Conservation (phyloP, 2,329 filamentous ascomycete genomes). For the Cladosporium sp. region DNA sequence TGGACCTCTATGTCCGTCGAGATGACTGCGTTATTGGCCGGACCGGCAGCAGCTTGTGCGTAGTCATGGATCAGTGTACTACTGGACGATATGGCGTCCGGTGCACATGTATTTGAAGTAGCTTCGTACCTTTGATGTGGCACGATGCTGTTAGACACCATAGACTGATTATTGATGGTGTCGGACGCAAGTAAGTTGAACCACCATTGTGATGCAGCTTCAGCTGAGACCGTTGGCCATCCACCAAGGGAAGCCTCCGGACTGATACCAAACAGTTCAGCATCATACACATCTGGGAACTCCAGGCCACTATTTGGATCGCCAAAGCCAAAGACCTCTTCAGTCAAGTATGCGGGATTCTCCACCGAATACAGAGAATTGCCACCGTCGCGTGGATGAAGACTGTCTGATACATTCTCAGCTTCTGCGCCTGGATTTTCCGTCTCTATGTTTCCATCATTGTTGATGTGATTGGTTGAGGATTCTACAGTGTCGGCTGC, state of each 20-base stretch:
- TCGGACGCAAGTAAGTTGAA: constrained; percentile 47
- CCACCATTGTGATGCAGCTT: constrained; percentile 46
- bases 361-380: constrained; percentile 10
- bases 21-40: constrained; percentile 9
- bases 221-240: constrained; percentile 41
- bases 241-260: constrained; percentile 23
- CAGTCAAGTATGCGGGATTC: background rate
- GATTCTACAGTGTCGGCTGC: background rate
- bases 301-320: background rate
- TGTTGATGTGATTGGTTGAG: background rate
- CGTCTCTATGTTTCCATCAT: background rate
- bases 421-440: background rate
- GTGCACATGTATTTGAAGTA: background rate
- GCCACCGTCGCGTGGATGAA: background rate
- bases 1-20: constrained; percentile 37
- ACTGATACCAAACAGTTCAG: constrained; percentile 17
- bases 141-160: background rate
- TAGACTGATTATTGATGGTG: constrained; percentile 34
- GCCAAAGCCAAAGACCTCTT: background rate
- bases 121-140: background rate
- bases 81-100: too few species aligned
- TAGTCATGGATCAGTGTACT: background rate
- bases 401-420: background rate
- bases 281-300: constrained; percentile 10
- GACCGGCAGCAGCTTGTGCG: background rate